A percentile compares a stretch with the other conserved stretches of the same genome.
Evolutionary conservation across 139 green algal genomes (phyloP).

Genomic region (Pleodorina starrii): DNA sequence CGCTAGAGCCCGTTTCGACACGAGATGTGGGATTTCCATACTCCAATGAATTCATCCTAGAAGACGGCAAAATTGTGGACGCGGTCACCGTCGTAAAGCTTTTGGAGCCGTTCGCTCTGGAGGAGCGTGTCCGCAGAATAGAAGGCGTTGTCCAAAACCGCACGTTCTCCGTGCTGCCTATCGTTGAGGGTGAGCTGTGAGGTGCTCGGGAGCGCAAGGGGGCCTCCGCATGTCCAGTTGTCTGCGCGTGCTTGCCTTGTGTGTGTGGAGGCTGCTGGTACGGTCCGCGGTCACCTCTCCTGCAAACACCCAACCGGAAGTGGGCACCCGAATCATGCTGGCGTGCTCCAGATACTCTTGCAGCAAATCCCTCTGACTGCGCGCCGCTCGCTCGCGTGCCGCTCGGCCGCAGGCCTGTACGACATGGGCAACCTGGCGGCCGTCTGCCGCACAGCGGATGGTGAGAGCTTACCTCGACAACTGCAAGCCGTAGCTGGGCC

Average conservation of each 20-base stretch:
- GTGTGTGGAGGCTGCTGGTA: too few relatives aligned
- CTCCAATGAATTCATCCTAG: not conserved
- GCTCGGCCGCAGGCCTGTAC: slow-evolving; percentile 65
- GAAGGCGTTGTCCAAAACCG: slow-evolving; percentile 34
- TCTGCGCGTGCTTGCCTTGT: too few relatives aligned
- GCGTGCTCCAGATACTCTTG: too few relatives aligned
- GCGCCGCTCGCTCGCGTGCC: too few relatives aligned
- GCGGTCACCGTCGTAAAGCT: not conserved
- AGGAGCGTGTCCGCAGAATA: slow-evolving; percentile 41
- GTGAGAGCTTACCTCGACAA: slow-evolving; percentile 47
- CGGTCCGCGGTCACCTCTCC: too few relatives aligned
- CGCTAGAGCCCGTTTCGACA: not conserved
- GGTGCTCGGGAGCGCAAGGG: not conserved
- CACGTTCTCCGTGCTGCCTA: slow-evolving; percentile 56
- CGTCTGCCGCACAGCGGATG: slow-evolving; percentile 79
- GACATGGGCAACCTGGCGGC: slow-evolving; percentile 87
- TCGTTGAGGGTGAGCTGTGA: slow-evolving; percentile 59
- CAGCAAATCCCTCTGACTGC: too few relatives aligned
- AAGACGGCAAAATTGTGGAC: not conserved
- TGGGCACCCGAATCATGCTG: too few relatives aligned
- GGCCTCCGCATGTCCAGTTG: too few relatives aligned
- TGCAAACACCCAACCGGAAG: too few relatives aligned
- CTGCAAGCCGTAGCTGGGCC: not conserved
- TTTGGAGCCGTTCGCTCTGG: slow-evolving; percentile 40
- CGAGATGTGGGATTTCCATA: slow-evolving; percentile 43